Evolutionary conservation across 331 rosid species (phyloP).

Genomic region (Ulmus americana): DNA sequence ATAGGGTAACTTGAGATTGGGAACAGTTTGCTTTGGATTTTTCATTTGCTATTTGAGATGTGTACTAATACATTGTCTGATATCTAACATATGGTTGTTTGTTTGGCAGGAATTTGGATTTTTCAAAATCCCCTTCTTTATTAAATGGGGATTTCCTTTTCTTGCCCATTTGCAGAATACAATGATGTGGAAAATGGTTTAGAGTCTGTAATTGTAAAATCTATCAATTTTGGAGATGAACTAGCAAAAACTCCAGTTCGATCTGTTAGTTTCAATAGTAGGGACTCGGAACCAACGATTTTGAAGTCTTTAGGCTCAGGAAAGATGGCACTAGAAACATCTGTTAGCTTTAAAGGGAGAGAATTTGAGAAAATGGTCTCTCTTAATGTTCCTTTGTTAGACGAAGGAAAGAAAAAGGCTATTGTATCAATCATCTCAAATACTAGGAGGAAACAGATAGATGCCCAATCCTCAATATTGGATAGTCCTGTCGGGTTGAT

Average conservation of each 20-base stretch:
- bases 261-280: slow-evolving; percentile 56
- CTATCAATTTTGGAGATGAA: slow-evolving; percentile 56
- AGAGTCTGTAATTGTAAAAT: slow-evolving; percentile 58
- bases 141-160: slow-evolving; percentile 68
- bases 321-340: slow-evolving; percentile 63
- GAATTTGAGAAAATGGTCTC: slow-evolving; percentile 38
- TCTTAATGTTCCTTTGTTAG: slow-evolving; percentile 29
- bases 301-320: slow-evolving; percentile 58
- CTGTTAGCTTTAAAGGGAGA: slow-evolving; percentile 62
- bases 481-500: slow-evolving; percentile 35
- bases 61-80: slow-evolving; percentile 6
- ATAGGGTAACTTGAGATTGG: slow-evolving; percentile 4
- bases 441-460: slow-evolving; percentile 31
- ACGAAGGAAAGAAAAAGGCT: slow-evolving; percentile 23
- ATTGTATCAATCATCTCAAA: slow-evolving; percentile 22
- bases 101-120: slow-evolving; percentile 35
- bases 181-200: slow-evolving; percentile 51
- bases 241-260: slow-evolving; percentile 49
- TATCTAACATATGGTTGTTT: slow-evolving; percentile 16
- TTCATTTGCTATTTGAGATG: not conserved
- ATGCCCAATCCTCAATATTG: slow-evolving; percentile 26
- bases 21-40: not conserved
- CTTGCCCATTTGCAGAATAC: slow-evolving; percentile 65
- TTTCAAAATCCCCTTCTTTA: slow-evolving; percentile 16
- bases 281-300: slow-evolving; percentile 60